These are phyloP conservation scores for Phoenix roebelenii DNA, from an alignment of 176 grass and related monocot genomes.

Conservation along the genomic window DNA sequence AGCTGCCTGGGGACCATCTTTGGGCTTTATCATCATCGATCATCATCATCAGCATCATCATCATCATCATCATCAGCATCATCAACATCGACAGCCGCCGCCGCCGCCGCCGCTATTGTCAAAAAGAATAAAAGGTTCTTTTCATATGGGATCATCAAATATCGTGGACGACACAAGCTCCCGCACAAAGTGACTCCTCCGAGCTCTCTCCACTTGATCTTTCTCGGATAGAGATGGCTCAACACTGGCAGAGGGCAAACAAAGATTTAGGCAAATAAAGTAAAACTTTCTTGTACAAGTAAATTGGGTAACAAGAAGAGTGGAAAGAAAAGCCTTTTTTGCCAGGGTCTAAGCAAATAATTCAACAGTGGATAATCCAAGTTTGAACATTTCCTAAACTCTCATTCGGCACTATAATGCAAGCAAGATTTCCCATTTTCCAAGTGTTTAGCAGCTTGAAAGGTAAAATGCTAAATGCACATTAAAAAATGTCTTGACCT, in stretches of 20 bases:
- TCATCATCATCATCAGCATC: not conserved
- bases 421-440: no score
- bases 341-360: no score
- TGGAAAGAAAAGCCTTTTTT: no score
- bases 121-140: not conserved
- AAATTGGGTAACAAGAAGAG: not conserved
- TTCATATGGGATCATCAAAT: conserved; percentile 51
- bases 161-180: conserved; percentile 63
- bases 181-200: conserved; percentile 61
- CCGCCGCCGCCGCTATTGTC: not conserved
- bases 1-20: not conserved
- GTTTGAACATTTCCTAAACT: no score
- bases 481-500: no score
- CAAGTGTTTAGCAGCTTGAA: no score
- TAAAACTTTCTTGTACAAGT: not conserved
- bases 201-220: conserved; percentile 57
- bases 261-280: not conserved
- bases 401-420: no score
- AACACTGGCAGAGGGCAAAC: not conserved
- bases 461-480: no score
- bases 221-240: conserved; percentile 58
- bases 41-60: not conserved
- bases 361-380: no score
- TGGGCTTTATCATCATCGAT: conserved; percentile 5
- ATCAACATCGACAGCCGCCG: no score